Evolutionary conservation across 2,329 filamentous ascomycete species (phyloP).

Genomic region (Aureobasidium sp.): DNA sequence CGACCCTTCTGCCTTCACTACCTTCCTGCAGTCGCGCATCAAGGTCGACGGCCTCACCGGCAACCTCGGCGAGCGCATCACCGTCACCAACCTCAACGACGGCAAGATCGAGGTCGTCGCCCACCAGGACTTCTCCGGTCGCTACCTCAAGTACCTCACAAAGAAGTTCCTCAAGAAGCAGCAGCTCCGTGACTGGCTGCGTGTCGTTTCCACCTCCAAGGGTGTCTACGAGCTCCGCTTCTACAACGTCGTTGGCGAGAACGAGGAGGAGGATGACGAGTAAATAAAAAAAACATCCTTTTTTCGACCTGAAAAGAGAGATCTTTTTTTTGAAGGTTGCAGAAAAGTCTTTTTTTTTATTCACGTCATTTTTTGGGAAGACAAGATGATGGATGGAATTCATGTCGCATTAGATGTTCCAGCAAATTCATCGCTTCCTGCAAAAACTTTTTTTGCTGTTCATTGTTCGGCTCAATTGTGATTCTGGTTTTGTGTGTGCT

Average conservation of each 20-base stretch:
- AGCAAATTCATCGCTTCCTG: slow-evolving; percentile 6
- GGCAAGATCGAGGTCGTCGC: slow-evolving; percentile 97
- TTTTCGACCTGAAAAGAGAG: neutral
- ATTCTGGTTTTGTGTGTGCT: neutral
- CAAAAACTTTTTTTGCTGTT: neutral
- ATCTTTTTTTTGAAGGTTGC: neutral
- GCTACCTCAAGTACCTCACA: slow-evolving; percentile 99
- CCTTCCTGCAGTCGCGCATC: slow-evolving; percentile 99
- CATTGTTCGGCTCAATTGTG: neutral
- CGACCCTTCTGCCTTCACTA: slow-evolving; percentile 96
- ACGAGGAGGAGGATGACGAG: slow-evolving; percentile 96
- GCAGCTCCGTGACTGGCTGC: slow-evolving; percentile 99
- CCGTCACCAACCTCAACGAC: slow-evolving; percentile 84
- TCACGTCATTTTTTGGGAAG: neutral
- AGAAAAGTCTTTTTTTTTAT: slow-evolving; percentile 8
- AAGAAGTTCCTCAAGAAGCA: slow-evolving; percentile 99
- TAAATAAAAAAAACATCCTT: slow-evolving; percentile 52
- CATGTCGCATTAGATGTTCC: slow-evolving; percentile 12
- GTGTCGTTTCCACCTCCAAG: slow-evolving; percentile 94
- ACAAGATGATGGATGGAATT: neutral
- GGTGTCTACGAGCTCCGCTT: slow-evolving; percentile 99
- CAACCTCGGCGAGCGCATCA: slow-evolving; percentile 91
- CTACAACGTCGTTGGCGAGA: slow-evolving; percentile 99
- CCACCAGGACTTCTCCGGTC: slow-evolving; percentile 95
- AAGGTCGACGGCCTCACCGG: slow-evolving; percentile 98